Percentiles rank a stretch among this genome's conserved stretches.
Conservation (phyloP, 345 rosid genomes). For the Raphanus sativus region DNA sequence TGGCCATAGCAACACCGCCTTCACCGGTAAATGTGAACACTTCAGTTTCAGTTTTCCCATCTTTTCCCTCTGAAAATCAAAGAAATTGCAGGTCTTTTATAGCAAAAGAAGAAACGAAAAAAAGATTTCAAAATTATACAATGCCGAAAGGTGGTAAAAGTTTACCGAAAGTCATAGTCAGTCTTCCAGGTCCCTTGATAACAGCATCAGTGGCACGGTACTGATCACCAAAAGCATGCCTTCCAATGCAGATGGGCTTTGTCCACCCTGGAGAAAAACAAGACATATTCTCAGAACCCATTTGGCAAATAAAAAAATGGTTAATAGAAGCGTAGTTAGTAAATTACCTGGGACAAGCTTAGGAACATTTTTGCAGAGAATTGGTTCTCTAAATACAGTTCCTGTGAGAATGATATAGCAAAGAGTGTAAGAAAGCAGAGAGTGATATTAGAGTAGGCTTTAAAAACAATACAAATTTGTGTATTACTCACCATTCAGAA, state of each 20-base stretch:
- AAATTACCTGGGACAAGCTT: slow-evolving; percentile 73
- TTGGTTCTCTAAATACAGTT: slow-evolving; percentile 98
- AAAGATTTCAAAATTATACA: background rate
- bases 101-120: background rate
- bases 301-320: background rate
- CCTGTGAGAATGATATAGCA: slow-evolving; percentile 49
- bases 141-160: background rate
- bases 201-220: slow-evolving; percentile 92
- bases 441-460: background rate
- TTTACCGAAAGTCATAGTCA: slow-evolving; percentile 84
- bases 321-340: background rate
- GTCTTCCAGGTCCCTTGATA: slow-evolving; percentile 87
- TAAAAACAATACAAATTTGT: background rate
- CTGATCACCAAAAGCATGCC: slow-evolving; percentile 99
- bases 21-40: slow-evolving; percentile 84
- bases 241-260: slow-evolving; percentile 96
- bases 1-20: slow-evolving; percentile 88
- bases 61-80: slow-evolving; percentile 77
- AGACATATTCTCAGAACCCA: background rate
- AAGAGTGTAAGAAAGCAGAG: background rate
- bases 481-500: slow-evolving; percentile 69
- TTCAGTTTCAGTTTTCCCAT: slow-evolving; percentile 69
- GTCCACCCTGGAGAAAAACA: slow-evolving; percentile 71
- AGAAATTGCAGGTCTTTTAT: background rate
- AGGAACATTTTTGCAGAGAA: slow-evolving; percentile 89